Evolutionary conservation across 75 land plant species (phyloP), one percentile per base, ranked within the genome.

Genomic region (Selaginella moellendorffii): DNA sequence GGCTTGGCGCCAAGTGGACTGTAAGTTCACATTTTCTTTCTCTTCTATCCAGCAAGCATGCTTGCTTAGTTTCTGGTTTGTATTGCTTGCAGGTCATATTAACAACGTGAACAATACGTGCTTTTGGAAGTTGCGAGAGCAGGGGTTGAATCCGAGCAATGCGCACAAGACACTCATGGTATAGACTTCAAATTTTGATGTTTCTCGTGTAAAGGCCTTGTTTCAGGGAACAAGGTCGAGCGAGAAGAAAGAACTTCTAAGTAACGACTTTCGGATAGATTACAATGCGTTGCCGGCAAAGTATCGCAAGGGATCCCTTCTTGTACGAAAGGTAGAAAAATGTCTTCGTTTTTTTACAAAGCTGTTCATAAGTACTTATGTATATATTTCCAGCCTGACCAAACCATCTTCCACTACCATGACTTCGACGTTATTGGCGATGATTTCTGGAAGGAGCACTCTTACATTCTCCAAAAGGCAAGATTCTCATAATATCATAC

Each of bases 1-100:
- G 21, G 42, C 96, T 53, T 92, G 97, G 97, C 82, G 97, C 63
- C 97, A 92, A 81, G 97, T 88, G 21, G 97, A 92, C 66, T 92
- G 97, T 92, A 64, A 81, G 71, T 72, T 10, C 28, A 28, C 22
- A 27, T 26, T 21, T 67, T 27, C 21, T 61, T 28, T 68, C 17
- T 68, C 27, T 18, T 17, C 17, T n/a, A 25, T 23, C 59, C 0
- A 30, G 36, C 30, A 31, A 0, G n/a, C 23, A 29, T 62, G 24
- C 1, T 14, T 23, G 24, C 17, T 26, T 8, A 54, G 2, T 20
- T 64, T 24, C 82, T 78, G 27, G n/a, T 23, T 63, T 8, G 64
- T 10, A 19, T 19, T 23, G 23, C 24, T 63, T 74, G 59, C 75
- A 92, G 98, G 98, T 66, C 96, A 92, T 66, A 83, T 88, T 18